phyloP scores from a whole-genome alignment of 768 basidiomycete species.

The Crepidotus variabilis region DNA sequence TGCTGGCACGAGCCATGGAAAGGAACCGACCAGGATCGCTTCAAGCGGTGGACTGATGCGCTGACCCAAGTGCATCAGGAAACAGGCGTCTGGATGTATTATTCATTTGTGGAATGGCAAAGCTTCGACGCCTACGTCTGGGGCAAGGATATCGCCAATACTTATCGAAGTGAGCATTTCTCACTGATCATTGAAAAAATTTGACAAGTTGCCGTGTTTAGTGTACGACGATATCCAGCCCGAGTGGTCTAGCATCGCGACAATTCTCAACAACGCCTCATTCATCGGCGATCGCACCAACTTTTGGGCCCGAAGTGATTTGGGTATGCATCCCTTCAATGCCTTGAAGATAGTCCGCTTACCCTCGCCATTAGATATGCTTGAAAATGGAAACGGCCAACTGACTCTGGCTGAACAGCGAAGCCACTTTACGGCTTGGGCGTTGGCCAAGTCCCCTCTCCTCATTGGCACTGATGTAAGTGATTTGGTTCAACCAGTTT shows the following conservation, averaged over 20 bases:
- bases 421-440: constrained; percentile 56
- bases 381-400: constrained; percentile 46
- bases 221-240: constrained; percentile 22
- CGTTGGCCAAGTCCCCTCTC: constrained; percentile 50
- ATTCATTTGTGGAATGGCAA: constrained; percentile 23
- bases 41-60: constrained; percentile 22
- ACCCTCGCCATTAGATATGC: constrained; percentile 12
- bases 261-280: constrained; percentile 21
- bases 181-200: not conserved
- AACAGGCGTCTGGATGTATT: constrained; percentile 22
- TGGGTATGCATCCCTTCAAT: constrained; percentile 27
- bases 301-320: constrained; percentile 49
- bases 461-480: constrained; percentile 46
- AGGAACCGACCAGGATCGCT: constrained; percentile 17
- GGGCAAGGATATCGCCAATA: constrained; percentile 19
- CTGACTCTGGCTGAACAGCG: constrained; percentile 45
- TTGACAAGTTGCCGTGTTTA: not conserved
- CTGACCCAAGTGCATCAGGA: constrained; percentile 18
- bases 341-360: not conserved
- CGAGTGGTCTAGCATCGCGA: constrained; percentile 18
- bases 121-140: constrained; percentile 25
- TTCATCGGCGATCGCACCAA: constrained; percentile 25
- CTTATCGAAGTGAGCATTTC: constrained; percentile 18
- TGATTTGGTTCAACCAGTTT: not conserved
- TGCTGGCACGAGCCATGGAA: constrained; percentile 13